phyloP scores from a whole-genome alignment of 768 basidiomycete genomes.

The Pleurotus salmoneostramineus region DNA sequence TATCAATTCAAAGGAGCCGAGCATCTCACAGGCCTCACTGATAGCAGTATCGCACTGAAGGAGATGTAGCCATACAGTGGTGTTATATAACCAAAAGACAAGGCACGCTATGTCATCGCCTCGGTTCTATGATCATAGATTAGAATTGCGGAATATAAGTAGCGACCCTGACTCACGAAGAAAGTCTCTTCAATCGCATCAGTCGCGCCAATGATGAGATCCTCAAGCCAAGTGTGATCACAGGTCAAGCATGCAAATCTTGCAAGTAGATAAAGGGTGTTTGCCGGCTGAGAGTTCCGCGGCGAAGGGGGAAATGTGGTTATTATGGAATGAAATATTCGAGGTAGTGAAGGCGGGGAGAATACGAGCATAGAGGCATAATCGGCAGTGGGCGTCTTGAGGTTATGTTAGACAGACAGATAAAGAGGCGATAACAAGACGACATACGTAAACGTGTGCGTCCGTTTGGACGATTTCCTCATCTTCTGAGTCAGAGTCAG shows the following conservation, averaged over 20 bases:
- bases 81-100: conserved; percentile 94
- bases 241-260: conserved; percentile 92
- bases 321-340: conserved; percentile 80
- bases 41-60: conserved; percentile 82
- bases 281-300: conserved; percentile 83
- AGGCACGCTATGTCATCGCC: conserved; percentile 84
- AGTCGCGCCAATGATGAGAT: conserved; percentile 85
- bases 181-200: conserved; percentile 91
- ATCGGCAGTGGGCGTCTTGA: conserved; percentile 68
- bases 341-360: conserved; percentile 72
- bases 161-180: conserved; percentile 66
- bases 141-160: conserved; percentile 5
- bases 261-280: conserved; percentile 84
- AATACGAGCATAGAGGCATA: conserved; percentile 93
- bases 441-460: conserved; percentile 44
- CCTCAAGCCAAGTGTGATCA: conserved; percentile 89
- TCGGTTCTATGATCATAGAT: conserved; percentile 47
- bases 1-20: conserved; percentile 81
- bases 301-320: conserved; percentile 68
- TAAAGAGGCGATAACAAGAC: background rate
- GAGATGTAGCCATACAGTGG: conserved; percentile 86
- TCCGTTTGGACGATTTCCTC: conserved; percentile 48
- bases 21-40: conserved; percentile 73
- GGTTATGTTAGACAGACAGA: conserved; percentile 16
- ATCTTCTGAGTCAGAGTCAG: conserved; percentile 39